Evolutionary conservation across 257 asterid species (phyloP), one percentile per base, ranked within the genome.

Genomic region (Asclepias syriaca): DNA sequence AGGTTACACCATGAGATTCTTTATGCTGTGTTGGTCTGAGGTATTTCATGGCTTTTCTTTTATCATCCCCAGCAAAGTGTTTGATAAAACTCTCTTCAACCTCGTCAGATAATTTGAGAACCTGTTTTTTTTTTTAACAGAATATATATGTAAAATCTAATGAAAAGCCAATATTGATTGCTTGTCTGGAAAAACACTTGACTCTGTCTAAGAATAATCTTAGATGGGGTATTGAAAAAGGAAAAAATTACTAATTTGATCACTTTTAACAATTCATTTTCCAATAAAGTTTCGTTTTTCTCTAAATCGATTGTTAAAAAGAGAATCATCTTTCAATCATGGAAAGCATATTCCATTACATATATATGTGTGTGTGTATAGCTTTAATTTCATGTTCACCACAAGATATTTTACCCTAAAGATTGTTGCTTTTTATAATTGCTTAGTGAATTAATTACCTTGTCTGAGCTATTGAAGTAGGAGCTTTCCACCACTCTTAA

Each of bases 401-500:
- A 48, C 74, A 19, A 43, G 71, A 74, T 77, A 69, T 70, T 81
- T 70, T 68, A 14, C 68, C 51, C 16, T 16, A 66, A 66, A 66
- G 55, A 40, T 29, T 27, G 40, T 27, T 66, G 18, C 73, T 40
- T 74, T 66, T 56, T 66, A 2, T 34, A 2, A 29, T 29, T 29
- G 68, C 40, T 37, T n/a, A 48, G 69, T 32, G 48, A 75, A 14
- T 69, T 72, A 5, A 43, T 43, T 86, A 95, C 99, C 98, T 89
- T 91, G 86, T 93, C 96, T 63, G 98, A 91, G 80, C 84, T 89
- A 78, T 93, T 91, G 90, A 93, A 91, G 84, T 89, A 84, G 55
- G 98, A 91, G 81, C 89, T 87, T 76, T 91, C 98, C 48, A 93
- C 97, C 76, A 93, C 97, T 87, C 78, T 85, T 69, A 93, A 78